phyloP scores from a whole-genome alignment of 208 protist genomes.

The Vickermania spadyakhi region DNA sequence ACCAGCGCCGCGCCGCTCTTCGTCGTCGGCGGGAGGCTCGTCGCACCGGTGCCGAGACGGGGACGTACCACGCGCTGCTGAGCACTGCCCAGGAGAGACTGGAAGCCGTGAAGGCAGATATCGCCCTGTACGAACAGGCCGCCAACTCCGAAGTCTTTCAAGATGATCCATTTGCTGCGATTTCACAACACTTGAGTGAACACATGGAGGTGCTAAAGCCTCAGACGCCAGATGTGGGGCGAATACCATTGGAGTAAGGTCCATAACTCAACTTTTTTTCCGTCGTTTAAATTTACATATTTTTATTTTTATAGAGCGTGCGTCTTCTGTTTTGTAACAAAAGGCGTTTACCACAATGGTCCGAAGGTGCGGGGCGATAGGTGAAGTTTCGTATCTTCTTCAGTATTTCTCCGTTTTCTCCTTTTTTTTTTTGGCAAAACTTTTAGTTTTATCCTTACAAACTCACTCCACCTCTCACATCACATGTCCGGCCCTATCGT shows the following conservation, averaged over 20 bases:
- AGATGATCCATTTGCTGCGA: constrained; percentile 42
- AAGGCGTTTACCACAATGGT: no score
- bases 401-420: background rate
- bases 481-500: background rate
- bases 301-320: no score
- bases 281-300: no score
- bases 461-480: background rate
- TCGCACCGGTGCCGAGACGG: background rate
- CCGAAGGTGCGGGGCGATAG: no score
- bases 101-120: constrained; percentile 32
- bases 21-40: background rate
- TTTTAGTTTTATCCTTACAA: background rate
- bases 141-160: constrained; percentile 22
- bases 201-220: constrained; percentile 63
- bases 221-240: constrained; percentile 62
- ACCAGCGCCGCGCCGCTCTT: background rate
- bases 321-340: no score
- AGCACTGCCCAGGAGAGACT: constrained; percentile 37
- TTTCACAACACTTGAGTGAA: constrained; percentile 40
- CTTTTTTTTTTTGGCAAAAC: background rate
- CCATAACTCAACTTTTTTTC: no score
- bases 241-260: no score
- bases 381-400: background rate
- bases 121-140: constrained; percentile 49
- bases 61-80: background rate